These are phyloP conservation scores for Lachancea nothofagi DNA, from an alignment of 805 yeast genomes.

Conservation along the genomic window DNA sequence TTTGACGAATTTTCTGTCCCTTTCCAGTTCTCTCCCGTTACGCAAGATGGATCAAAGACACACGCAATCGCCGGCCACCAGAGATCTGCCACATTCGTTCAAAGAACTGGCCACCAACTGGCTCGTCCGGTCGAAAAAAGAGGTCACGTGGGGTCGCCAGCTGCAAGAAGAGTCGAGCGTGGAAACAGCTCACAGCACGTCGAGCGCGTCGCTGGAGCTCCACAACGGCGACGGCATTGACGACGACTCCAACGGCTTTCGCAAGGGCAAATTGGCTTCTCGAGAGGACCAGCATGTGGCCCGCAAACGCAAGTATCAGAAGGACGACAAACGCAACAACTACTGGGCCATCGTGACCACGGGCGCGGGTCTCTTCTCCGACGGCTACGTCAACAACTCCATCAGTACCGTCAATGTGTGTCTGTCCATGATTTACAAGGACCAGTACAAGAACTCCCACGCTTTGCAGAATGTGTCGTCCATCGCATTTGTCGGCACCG, in stretches of 20 bases:
- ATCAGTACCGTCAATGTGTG: conserved; percentile 73
- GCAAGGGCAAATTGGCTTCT: neutral
- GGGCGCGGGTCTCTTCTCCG: conserved; percentile 91
- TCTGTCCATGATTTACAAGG: conserved; percentile 59
- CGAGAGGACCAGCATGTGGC: neutral
- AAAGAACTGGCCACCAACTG: conserved; percentile 38
- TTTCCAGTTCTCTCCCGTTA: too few relatives aligned
- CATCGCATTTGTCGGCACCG: conserved; percentile 89
- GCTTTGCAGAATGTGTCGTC: conserved; percentile 80
- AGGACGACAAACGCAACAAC: conserved; percentile 18
- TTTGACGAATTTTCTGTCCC: too few relatives aligned
- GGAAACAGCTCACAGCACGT: conserved; percentile 28
- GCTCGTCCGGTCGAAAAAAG: conserved; percentile 38
- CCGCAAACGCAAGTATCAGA: conserved; percentile 2
- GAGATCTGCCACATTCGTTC: conserved; percentile 47
- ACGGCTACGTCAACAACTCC: conserved; percentile 87
- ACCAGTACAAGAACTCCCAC: conserved; percentile 50
- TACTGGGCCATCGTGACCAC: conserved; percentile 72
- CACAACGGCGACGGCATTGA: conserved; percentile 15
- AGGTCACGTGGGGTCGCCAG: conserved; percentile 31
- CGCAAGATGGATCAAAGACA: conserved; percentile 12
- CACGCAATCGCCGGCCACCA: conserved; percentile 25
- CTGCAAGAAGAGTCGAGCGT: conserved; percentile 11
- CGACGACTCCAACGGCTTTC: neutral
- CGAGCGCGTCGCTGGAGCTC: conserved; percentile 10